Evolutionary conservation across 305 asterid genomes (phyloP), one percentile per base, ranked within the genome.

Genomic region (Caryopteris hybrid): DNA sequence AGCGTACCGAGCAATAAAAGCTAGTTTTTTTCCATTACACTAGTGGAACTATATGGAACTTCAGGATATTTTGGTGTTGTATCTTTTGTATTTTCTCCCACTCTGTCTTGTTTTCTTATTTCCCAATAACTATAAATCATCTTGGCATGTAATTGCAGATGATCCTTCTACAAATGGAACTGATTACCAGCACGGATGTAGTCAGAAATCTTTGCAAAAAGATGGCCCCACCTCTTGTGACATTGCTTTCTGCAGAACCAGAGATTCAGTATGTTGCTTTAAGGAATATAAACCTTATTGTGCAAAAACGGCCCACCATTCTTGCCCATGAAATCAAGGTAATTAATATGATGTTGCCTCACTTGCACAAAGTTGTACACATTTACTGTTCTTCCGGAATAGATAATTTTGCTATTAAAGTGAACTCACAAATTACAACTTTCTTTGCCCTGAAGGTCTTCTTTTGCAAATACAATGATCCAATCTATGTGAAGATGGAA

Each of bases 291-390:
- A 95, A 95, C 83, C 95, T 95, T 48, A 92, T 95, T 56, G 99
- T 95, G 71, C 99, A 95, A 76, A 91, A 86, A 76, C 79, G 97
- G 47, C 98, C 99, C 41, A 91, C 98, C 47, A 91, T 95, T 75
- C 98, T 95, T 73, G 98, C 99, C 77, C 99, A 95, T 80, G 99
- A 95, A 84, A 95, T 95, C 78, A 95, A 95, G 98, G 99, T 93
- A 77, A 38, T 42, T 51, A 62, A 66, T 53, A 43, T 31, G 45
- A 33, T 57, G 13, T 75, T 80, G 54, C 61, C 66, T 75, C 47
- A 46, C 79, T 23, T 73, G 41, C 61, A 56, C 62, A 18, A 62
- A 41, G 16, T 39, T 70, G 21, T 21, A 57, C 41, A 8, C 41
- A 1, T 36, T 6, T 6, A 36, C 58, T 55, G 13, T 57, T 66